Base-by-base conservation (phyloP, 257 asterid species). In the Knoxia roxburghii region DNA sequence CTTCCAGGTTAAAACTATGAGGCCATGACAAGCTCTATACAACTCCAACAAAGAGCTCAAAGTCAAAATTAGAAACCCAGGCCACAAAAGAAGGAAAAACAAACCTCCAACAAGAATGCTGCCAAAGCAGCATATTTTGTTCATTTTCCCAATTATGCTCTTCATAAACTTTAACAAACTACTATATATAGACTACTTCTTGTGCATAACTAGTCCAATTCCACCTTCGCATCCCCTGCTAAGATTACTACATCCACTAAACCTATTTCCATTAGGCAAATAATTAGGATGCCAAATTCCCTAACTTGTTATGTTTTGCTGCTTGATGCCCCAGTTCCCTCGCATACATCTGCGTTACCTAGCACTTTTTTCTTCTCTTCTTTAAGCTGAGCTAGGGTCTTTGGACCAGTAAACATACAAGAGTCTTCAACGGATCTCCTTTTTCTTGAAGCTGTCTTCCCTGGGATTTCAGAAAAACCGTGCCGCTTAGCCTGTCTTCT, bases 321-420 rank as follows among this genome's bases (percentile, higher is more conserved):
- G 65, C 67, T 66, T 63, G 66, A 67, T 40, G 72, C 72, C 33
- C 32, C 73, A 13, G 64, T 54, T 49, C 46, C 54, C n/a, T 63
- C 59, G 0, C 33, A 24, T 35, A 29, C 61, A 70, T 66, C 54
- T 24, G 7, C 52, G 54, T 35, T 65, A 41, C 67, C 68, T 26
- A 32, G 69, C 54, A 66, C 53, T 72, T 59, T 77, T 27, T 33
- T 52, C 78, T 80, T 80, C 64, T 68, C 85, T 64, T 74, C 78
- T 73, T 69, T 80, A 43, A 80, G 75, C 60, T 80, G 76, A 33
- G 80, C 67, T 26, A 77, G 74, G 35, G 80, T 71, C 73, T 80
- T 80, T 1, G 85, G 82, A 18, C 74, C 85, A 13, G 57, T 58
- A 69, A 76, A 80, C 54, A 67, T 6, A 15, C 32, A 7, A 18